Conservation (phyloP, 106 monocot genomes). For the Triglochin maritima region DNA sequence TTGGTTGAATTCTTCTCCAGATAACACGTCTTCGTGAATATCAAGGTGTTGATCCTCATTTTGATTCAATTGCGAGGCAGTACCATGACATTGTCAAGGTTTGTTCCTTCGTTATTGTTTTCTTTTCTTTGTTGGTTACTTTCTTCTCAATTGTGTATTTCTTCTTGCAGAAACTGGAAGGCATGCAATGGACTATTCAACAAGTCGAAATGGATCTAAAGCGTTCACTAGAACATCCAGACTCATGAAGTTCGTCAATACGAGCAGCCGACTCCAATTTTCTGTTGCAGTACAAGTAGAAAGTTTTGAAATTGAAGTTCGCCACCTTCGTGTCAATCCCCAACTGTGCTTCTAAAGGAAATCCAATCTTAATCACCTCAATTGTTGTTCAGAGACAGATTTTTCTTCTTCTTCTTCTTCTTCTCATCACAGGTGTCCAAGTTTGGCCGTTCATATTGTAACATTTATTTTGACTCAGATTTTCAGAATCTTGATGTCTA, state of each 20-base stretch:
- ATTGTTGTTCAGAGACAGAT: not conserved
- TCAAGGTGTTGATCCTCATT: conserved; percentile 98
- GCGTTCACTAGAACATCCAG: conserved; percentile 38
- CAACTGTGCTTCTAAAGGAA: not conserved
- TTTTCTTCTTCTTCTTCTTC: not conserved
- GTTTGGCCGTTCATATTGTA: not conserved
- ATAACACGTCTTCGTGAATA: conserved; percentile 93
- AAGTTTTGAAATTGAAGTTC: not conserved
- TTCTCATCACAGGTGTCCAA: not conserved
- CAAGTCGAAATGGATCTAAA: conserved; percentile 93
- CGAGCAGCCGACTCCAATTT: not conserved
- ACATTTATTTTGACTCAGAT: no score
- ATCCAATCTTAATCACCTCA: not conserved
- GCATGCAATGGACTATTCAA: conserved; percentile 94
- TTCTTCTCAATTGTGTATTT: not conserved
- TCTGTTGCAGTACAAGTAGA: not conserved
- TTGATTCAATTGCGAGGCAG: conserved; percentile 88
- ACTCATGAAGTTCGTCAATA: conserved; percentile 2
- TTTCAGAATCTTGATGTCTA: no score
- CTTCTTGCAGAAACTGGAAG: conserved; percentile 67
- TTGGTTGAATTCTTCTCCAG: conserved; percentile 15
- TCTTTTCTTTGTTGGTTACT: not conserved
- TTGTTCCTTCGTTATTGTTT: not conserved
- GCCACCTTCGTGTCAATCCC: no score
- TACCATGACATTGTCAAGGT: conserved; percentile 95